phyloP scores from a whole-genome alignment of 2,329 filamentous ascomycete genomes.

The Fusarium verrucosum region DNA sequence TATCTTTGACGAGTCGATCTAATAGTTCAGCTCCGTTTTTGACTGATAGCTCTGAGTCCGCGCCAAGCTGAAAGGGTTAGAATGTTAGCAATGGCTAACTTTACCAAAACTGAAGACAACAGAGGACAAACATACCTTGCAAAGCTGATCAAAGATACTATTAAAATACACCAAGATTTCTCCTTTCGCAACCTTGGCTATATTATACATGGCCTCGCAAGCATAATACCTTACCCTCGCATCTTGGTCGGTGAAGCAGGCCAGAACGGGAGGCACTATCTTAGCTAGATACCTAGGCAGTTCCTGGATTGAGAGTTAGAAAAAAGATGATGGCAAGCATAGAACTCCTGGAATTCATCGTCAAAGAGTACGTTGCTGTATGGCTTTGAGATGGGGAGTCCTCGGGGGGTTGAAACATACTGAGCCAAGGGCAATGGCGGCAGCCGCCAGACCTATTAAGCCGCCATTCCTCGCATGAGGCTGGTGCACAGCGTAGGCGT shows the following conservation, averaged over 20 bases:
- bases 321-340: background rate
- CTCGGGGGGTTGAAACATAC: slow-evolving; percentile 63
- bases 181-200: slow-evolving; percentile 98
- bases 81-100: background rate
- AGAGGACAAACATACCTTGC: slow-evolving; percentile 72
- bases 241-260: slow-evolving; percentile 98
- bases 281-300: slow-evolving; percentile 90
- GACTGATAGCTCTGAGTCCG: slow-evolving; percentile 94
- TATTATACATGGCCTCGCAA: slow-evolving; percentile 99
- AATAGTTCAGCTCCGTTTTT: slow-evolving; percentile 97
- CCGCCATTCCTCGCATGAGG: slow-evolving; percentile 96
- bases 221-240: slow-evolving; percentile 97
- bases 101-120: background rate
- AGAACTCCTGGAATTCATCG: background rate
- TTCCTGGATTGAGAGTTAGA: slow-evolving; percentile 65
- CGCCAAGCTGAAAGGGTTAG: slow-evolving; percentile 73
- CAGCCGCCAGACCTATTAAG: slow-evolving; percentile 92
- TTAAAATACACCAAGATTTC: slow-evolving; percentile 98
- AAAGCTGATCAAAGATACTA: slow-evolving; percentile 95
- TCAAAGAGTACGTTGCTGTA: background rate
- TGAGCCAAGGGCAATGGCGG: slow-evolving; percentile 91
- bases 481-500: slow-evolving; percentile 96
- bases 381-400: background rate
- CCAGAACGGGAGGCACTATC: slow-evolving; percentile 94
- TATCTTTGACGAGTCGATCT: slow-evolving; percentile 94